Percentiles rank a stretch among this genome's conserved stretches.
phyloP scores from a whole-genome alignment of 805 yeast genomes.

The Nadsonia fulvescens region DNA sequence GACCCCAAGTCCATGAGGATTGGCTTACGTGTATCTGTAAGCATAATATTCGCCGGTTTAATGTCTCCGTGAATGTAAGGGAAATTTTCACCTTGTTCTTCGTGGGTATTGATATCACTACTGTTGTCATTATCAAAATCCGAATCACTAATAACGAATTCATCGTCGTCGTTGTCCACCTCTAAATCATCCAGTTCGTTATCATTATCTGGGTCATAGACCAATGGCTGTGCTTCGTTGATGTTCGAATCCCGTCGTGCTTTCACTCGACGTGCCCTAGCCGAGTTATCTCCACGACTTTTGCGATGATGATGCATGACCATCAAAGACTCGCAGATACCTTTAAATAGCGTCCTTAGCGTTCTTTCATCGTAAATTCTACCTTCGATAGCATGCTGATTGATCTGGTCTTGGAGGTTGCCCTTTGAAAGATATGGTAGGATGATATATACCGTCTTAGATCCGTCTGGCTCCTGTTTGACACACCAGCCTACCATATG shows the following conservation, averaged over 20 bases:
- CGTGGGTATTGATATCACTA: slow-evolving; percentile 4
- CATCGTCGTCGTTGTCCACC: too few species aligned
- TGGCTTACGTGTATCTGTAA: slow-evolving; percentile 54
- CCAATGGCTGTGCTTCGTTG: too few species aligned
- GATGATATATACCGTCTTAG: slow-evolving; percentile 58
- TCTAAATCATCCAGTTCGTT: too few species aligned
- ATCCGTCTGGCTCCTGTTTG: slow-evolving; percentile 57
- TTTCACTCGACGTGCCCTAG: slow-evolving; percentile 1
- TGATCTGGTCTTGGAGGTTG: slow-evolving; percentile 68
- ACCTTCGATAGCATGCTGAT: slow-evolving; percentile 39
- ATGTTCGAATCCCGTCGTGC: too few species aligned
- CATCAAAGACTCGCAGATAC: slow-evolving; percentile 56
- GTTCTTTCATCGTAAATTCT: slow-evolving; percentile 40
- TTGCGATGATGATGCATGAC: slow-evolving; percentile 42
- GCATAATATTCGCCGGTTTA: slow-evolving; percentile 80
- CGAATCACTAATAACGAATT: too few species aligned
- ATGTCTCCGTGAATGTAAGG: slow-evolving; percentile 78
- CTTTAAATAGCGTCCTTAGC: slow-evolving; percentile 42
- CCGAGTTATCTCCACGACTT: slow-evolving; percentile 3
- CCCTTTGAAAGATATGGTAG: slow-evolving; percentile 62
- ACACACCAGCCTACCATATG: slow-evolving; percentile 54
- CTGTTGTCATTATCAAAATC: slow-evolving; percentile 2
- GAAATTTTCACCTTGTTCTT: slow-evolving; percentile 11
- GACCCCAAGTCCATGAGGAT: slow-evolving; percentile 78
- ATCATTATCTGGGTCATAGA: too few species aligned